Evolutionary conservation across 306 rosid species (phyloP).

Genomic region (Glycine tomentella): DNA sequence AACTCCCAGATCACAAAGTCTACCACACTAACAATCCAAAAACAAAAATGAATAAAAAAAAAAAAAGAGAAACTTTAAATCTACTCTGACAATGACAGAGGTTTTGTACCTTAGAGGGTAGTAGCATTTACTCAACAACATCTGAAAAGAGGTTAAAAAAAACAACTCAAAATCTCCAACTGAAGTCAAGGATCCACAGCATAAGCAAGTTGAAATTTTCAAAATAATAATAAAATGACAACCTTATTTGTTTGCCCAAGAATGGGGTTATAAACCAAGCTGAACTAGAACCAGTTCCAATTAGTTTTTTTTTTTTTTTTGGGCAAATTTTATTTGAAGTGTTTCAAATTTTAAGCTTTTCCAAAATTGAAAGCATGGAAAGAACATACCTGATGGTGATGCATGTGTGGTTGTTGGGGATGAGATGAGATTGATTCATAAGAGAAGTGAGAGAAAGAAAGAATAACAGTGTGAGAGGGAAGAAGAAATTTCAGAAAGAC

Average conservation of each 20-base stretch:
- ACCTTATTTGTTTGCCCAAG: constrained; percentile 11
- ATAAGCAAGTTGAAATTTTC: neutral
- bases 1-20: constrained; percentile 43
- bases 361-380: constrained; percentile 3
- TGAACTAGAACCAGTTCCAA: constrained; percentile 3
- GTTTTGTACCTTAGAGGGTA: neutral
- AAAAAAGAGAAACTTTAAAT: neutral
- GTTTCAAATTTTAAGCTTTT: neutral
- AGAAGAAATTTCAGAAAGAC: neutral
- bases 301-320: neutral
- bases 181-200: constrained; percentile 43
- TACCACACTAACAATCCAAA: constrained; percentile 13
- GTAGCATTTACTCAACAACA: constrained; percentile 31
- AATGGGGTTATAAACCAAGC: constrained; percentile 33
- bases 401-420: constrained; percentile 30
- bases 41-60: neutral
- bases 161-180: constrained; percentile 23
- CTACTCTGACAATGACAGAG: constrained; percentile 15
- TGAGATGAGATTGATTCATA: constrained; percentile 24
- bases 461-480: no score
- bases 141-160: neutral
- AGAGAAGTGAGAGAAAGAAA: constrained; percentile 15
- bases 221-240: neutral
- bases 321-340: neutral
- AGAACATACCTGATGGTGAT: constrained; percentile 39